Conservation (phyloP, 176 grass and related monocot species). For the Leersia perrieri region DNA sequence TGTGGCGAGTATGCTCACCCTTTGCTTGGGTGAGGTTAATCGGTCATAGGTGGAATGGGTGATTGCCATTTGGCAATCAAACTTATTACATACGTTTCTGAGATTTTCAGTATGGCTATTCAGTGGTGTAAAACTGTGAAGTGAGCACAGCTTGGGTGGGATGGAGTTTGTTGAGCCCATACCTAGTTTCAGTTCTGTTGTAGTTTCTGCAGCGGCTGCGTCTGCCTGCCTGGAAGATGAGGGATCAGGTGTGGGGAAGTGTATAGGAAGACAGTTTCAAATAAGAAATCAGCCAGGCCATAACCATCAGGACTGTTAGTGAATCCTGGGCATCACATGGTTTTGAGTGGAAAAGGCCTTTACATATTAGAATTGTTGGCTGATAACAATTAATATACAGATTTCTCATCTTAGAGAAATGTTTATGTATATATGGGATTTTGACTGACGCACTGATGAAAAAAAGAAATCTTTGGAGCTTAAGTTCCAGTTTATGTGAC, state of each 20-base stretch:
- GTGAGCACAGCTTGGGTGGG: not conserved
- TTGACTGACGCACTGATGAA: not conserved
- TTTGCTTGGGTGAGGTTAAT: not conserved
- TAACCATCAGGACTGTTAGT: not conserved
- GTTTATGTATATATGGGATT: not conserved
- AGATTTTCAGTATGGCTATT: not conserved
- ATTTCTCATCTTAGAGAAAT: not conserved
- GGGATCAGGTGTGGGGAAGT: not conserved
- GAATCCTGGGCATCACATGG: not conserved
- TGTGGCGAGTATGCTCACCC: not conserved
- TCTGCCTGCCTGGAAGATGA: not conserved
- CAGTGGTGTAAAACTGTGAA: not conserved
- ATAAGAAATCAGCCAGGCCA: not conserved
- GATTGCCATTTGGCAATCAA: not conserved
- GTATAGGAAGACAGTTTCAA: not conserved
- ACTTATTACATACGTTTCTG: not conserved
- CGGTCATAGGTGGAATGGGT: not conserved
- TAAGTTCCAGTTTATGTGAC: constrained; percentile 5
- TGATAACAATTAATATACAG: not conserved
- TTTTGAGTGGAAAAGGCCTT: not conserved
- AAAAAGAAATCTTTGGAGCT: not conserved
- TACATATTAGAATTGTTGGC: not conserved
- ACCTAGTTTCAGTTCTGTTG: not conserved
- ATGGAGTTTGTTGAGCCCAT: not conserved
- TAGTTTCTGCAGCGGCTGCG: not conserved